Evolutionary conservation across 371 early-diverging fungal genomes (phyloP).

Genomic region (Saksenaea oblongispora): DNA sequence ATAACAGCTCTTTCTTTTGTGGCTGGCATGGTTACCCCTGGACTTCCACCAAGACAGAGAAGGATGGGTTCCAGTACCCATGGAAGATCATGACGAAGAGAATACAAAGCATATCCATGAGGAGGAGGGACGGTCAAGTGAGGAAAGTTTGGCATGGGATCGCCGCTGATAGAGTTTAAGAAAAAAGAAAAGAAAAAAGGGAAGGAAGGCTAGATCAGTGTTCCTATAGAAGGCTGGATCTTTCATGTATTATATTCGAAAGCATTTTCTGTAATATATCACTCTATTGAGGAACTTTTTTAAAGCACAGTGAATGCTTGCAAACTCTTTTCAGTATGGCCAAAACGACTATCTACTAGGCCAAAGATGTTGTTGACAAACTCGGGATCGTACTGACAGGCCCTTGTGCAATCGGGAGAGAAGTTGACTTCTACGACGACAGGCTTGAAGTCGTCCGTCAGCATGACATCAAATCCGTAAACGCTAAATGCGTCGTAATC

Average conservation of each 20-base stretch:
- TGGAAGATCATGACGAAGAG: neutral
- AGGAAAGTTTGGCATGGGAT: neutral
- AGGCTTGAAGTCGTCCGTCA: constrained; percentile 53
- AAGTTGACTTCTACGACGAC: constrained; percentile 57
- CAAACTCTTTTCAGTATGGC: constrained; percentile 45
- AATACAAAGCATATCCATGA: neutral
- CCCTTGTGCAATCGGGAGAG: constrained; percentile 58
- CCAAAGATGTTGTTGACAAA: constrained; percentile 59
- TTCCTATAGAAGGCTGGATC: constrained; percentile 2
- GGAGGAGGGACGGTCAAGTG: neutral
- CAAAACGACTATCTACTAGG: constrained; percentile 49
- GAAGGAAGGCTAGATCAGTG: neutral
- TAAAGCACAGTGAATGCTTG: constrained; percentile 51
- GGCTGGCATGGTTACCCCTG: constrained; percentile 21
- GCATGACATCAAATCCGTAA: constrained; percentile 61
- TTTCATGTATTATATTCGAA: constrained; percentile 1
- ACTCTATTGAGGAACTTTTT: constrained; percentile 10
- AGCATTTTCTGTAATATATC: constrained; percentile 1
- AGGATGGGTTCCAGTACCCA: neutral
- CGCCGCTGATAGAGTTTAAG: neutral
- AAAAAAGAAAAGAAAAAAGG: neutral
- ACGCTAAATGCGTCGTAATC: constrained; percentile 50
- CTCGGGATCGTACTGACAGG: constrained; percentile 59
- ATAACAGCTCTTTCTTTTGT: constrained; percentile 19
- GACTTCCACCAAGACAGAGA: constrained; percentile 3